Base-by-base conservation (phyloP, 305 asterid species). In the Ilex paraguariensis region DNA sequence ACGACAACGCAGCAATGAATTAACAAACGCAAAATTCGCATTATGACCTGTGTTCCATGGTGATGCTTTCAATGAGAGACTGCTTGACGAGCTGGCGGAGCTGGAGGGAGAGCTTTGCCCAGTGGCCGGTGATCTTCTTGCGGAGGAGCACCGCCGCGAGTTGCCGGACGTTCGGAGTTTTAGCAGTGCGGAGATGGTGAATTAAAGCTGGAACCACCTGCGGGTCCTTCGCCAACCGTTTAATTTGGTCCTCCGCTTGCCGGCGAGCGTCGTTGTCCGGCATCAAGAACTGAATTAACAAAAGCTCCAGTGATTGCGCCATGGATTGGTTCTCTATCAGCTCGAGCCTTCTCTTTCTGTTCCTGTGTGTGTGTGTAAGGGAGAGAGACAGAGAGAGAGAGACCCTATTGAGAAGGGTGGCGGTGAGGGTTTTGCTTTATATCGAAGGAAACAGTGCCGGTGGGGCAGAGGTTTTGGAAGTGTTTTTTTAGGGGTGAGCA, bases 171-270 rank as follows among this genome's bases (percentile, higher is more conserved):
- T 93, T 87, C 54, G 99, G 99, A n/a, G 97, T 90, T 77, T 93
- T 93, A 63, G 99, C 99, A 13, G 99, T 90, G 61, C 99, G 99
- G 39, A 93, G 94, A 74, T 90, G 99, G 66, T 93, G 95, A 21
- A 84, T 67, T 5, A 93, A 77, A 33, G 96, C 89, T 30, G 99
- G 96, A 10, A 93, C 95, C 69, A 93, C 99, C 84, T 87, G 92
- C 12, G 99, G 97, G 77, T 93, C 97, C 94, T 90, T 90, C 1
- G 96, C 82, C 57, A 90, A 64, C 12, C 99, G 88, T 87, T 90
- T 93, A 61, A 93, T 93, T 76, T 93, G 99, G 65, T 90, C 97
- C 83, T 93, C 99, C 39, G 99, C 97, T 82, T 93, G 97, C 42
- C 97, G 86, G 55, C 97, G 79, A 28, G 97, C 97, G 61, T 93